A percentile compares a stretch with the other conserved stretches of the same genome.
Conservation (phyloP, 805 yeast species). For the Cephaloascus albidus region DNA sequence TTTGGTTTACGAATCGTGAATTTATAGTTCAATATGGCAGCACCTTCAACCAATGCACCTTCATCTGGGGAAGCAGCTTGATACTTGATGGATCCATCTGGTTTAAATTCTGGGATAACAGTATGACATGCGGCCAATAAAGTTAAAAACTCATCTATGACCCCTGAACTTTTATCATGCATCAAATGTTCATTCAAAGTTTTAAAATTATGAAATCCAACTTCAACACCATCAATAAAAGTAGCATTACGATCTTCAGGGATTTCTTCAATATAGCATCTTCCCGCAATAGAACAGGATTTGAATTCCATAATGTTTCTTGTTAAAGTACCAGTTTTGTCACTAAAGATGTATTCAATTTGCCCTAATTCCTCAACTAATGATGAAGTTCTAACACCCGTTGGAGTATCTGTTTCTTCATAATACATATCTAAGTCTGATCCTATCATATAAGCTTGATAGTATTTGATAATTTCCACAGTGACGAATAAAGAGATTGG, state of each 20-base stretch:
- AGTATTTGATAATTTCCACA: conserved; percentile 89
- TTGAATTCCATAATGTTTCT: conserved; percentile 95
- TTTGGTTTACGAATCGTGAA: conserved; percentile 83
- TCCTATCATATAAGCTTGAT: conserved; percentile 89
- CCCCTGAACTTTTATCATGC: conserved; percentile 27
- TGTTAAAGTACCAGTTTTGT: conserved; percentile 95
- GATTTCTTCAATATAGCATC: conserved; percentile 75
- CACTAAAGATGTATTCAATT: conserved; percentile 91
- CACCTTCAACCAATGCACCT: conserved; percentile 97
- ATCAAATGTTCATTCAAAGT: conserved; percentile 41
- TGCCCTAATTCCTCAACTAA: conserved; percentile 97
- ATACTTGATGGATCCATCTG: conserved; percentile 64
- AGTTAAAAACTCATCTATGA: conserved; percentile 71
- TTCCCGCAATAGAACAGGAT: conserved; percentile 88
- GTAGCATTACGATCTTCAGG: conserved; percentile 85
- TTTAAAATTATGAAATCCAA: conserved; percentile 68
- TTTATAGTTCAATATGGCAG: conserved; percentile 77
- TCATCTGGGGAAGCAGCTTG: conserved; percentile 99
- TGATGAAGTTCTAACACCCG: conserved; percentile 90
- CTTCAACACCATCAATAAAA: conserved; percentile 66
- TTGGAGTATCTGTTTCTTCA: conserved; percentile 83
- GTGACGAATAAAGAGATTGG: conserved; percentile 96
- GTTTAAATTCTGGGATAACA: conserved; percentile 83
- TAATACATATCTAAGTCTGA: conserved; percentile 92
- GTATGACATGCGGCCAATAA: conserved; percentile 92